A percentile compares a stretch with the other conserved stretches of the same genome.
These are phyloP conservation scores for Dendrobium huoshanense DNA, from an alignment of 106 monocot genomes.

Conservation along the genomic window DNA sequence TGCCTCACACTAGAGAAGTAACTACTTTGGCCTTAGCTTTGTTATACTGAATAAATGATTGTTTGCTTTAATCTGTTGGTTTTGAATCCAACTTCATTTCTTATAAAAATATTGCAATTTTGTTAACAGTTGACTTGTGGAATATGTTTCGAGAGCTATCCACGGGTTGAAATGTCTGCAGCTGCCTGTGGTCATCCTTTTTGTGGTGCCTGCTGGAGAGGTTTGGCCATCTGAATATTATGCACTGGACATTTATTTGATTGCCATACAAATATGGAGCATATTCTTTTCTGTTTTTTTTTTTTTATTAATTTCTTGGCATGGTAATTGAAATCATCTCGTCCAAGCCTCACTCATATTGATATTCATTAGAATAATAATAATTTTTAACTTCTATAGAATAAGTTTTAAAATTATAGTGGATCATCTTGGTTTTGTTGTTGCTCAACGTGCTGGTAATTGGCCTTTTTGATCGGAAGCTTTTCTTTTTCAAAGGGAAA, in stretches of 20 bases:
- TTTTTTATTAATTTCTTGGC: neutral
- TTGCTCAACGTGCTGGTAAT: neutral
- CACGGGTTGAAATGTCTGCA: constrained; percentile 42
- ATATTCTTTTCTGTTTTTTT: neutral
- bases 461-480: neutral
- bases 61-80: neutral
- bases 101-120: constrained; percentile 5
- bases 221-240: constrained; percentile 26
- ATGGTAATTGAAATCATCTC: neutral
- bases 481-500: neutral
- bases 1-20: constrained; percentile 56
- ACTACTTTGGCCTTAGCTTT: neutral
- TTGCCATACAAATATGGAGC: neutral
- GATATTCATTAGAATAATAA: neutral
- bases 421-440: neutral
- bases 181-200: constrained; percentile 92
- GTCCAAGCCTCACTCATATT: neutral
- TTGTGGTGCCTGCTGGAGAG: constrained; percentile 89
- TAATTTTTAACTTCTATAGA: neutral
- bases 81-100: neutral
- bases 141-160: constrained; percentile 88
- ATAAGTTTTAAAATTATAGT: neutral
- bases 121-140: constrained; percentile 82
- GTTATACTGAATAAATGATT: neutral
- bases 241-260: neutral